Percentiles rank a stretch among this genome's conserved stretches.
Conservation (phyloP, 306 rosid species). For the Trifolium dubium region DNA sequence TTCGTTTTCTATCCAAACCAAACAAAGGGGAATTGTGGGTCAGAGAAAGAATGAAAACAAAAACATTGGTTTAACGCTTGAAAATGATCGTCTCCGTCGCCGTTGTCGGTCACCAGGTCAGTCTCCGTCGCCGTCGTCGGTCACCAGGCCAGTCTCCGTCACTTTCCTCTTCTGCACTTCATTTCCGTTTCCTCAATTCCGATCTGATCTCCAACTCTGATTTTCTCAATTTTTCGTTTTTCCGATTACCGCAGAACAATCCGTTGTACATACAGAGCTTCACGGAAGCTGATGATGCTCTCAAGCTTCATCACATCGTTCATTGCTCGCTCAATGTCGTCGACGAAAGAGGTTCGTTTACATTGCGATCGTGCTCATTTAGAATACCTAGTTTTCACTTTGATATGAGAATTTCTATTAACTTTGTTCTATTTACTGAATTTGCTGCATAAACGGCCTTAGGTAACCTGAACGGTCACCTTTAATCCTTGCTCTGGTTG, state of each 20-base stretch:
- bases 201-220: constrained; percentile 10
- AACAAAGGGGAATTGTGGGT: too few species aligned
- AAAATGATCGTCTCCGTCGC: constrained; percentile 94
- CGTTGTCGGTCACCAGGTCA: too few species aligned
- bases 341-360: constrained; percentile 82
- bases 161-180: too few species aligned
- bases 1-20: too few species aligned
- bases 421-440: background rate
- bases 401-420: background rate
- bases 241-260: constrained; percentile 65
- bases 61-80: background rate
- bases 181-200: background rate
- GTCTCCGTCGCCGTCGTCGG: constrained; percentile 98
- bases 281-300: constrained; percentile 96
- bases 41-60: too few species aligned
- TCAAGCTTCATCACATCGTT: constrained; percentile 95
- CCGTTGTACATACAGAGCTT: constrained; percentile 96
- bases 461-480: too few species aligned
- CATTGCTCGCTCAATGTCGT: constrained; percentile 96
- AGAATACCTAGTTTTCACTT: background rate
- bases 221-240: background rate
- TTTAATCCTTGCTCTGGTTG: too few species aligned
- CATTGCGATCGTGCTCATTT: constrained; percentile 11
- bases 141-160: constrained; percentile 70
- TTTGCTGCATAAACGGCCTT: background rate